Percentiles rank a stretch among this genome's conserved stretches.
phyloP scores from a whole-genome alignment of 805 yeast species.

The Starmerella sp. region DNA sequence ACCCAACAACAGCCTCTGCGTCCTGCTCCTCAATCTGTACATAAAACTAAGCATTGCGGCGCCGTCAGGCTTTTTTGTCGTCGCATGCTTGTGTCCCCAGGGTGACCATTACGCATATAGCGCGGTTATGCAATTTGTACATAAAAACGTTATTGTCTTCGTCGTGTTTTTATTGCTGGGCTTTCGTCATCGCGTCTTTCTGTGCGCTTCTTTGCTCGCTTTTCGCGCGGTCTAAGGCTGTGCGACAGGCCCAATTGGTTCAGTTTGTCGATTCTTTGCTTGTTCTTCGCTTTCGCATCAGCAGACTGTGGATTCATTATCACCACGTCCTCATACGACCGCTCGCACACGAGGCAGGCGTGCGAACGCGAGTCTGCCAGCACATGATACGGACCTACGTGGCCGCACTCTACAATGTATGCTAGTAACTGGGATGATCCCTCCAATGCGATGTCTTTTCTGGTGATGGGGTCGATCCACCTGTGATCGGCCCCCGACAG shows the following conservation, averaged over 20 bases:
- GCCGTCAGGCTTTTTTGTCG: too few species aligned
- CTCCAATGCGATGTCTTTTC: constrained; percentile 29
- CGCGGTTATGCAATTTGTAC: too few species aligned
- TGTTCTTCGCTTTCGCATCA: constrained; percentile 19
- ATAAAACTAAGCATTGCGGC: too few species aligned
- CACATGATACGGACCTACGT: constrained; percentile 20
- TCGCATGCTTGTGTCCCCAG: too few species aligned
- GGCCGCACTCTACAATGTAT: constrained; percentile 36
- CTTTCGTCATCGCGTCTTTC: neutral
- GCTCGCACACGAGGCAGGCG: constrained; percentile 32
- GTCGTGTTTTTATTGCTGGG: neutral
- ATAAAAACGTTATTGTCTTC: neutral
- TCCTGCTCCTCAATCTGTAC: neutral
- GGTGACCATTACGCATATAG: too few species aligned
- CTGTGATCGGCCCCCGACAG: constrained; percentile 8
- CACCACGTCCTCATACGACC: constrained; percentile 22
- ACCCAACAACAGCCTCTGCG: neutral
- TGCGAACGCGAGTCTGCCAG: constrained; percentile 12
- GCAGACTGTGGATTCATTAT: constrained; percentile 33
- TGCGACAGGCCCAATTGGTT: constrained; percentile 29
- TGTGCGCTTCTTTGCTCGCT: neutral
- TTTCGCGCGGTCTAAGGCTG: constrained; percentile 24
- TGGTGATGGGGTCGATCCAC: constrained; percentile 35
- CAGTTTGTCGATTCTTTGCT: constrained; percentile 25
- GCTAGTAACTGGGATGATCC: constrained; percentile 31